Evolutionary conservation across 2,329 filamentous ascomycete species (phyloP), one percentile per base, ranked within the genome.

Genomic region (Aspergillus quadrilineatus): DNA sequence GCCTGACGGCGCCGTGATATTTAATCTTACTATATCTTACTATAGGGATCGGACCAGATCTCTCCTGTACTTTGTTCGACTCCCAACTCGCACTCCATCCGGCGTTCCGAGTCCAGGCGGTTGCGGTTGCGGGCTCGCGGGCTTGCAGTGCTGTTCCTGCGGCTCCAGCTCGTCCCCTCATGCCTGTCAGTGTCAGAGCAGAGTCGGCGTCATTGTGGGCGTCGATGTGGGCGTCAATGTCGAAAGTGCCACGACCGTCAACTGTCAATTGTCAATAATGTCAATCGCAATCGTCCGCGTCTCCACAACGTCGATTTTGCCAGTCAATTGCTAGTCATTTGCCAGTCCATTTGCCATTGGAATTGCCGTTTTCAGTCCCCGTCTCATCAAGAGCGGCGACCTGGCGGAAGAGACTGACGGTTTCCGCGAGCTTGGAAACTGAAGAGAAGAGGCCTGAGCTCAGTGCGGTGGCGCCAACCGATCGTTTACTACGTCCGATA

Each of bases 121-220:
- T 37, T 37, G 34, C 10, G 34, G 34, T 37, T 37, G 10, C 34
- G 34, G 8, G 17, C 17, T 17, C 17, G 17, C 17, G 2, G 17
- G 22, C 22, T 36, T 39, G 49, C 42, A 22, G 22, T 51, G 49
- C 42, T 52, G 50, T 52, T 52, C 50, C 50, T 52, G 50, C 50
- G 50, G 50, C 50, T 52, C 49, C 46, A 22, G 22, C 22, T 36
- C 6, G 30, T 7, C 30, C 30, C 46, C 12, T 15, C 30, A 52
- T 52, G 50, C 50, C 42, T 52, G 41, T 52, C 39, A 52, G 30
- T 45, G 39, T 44, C 37, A 43, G 41, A 22, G 22, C 22, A 22
- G 22, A 22, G 22, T 22, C 22, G 22, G 22, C 17, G 17, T 17
- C 17, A 22, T 4, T 22, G 22, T 22, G 22, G 22, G 22, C 22